Evolutionary conservation across 2,329 filamentous ascomycete species (phyloP).

Genomic region (Ophiostoma montium): DNA sequence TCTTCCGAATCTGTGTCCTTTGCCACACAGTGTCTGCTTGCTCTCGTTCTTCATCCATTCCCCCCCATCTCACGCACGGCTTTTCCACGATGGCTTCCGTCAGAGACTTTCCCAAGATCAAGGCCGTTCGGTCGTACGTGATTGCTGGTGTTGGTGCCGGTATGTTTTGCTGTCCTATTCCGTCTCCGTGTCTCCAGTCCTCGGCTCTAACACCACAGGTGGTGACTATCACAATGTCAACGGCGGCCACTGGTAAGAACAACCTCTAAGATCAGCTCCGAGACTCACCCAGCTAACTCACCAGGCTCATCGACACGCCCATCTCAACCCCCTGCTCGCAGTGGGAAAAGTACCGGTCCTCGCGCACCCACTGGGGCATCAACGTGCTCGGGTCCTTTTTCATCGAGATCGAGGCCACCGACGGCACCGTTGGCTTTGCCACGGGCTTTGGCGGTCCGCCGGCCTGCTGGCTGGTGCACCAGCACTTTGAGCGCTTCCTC

Average conservation of each 20-base stretch:
- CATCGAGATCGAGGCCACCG: slow-evolving; percentile 73
- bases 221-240: slow-evolving; percentile 91
- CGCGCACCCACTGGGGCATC: slow-evolving; percentile 86
- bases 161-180: slow-evolving; percentile 21
- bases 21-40: too few relatives aligned
- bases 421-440: slow-evolving; percentile 87
- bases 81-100: slow-evolving; percentile 30
- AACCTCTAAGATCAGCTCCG: not conserved
- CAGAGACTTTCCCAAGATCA: slow-evolving; percentile 57
- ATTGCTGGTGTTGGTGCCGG: slow-evolving; percentile 46
- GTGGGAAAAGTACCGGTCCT: slow-evolving; percentile 78
- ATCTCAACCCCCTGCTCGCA: slow-evolving; percentile 87
- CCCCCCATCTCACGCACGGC: not conserved
- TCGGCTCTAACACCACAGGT: slow-evolving; percentile 33
- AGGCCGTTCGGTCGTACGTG: slow-evolving; percentile 58
- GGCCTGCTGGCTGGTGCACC: slow-evolving; percentile 83
- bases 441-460: slow-evolving; percentile 90
- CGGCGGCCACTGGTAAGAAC: slow-evolving; percentile 49
- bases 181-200: too few relatives aligned
- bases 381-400: slow-evolving; percentile 89
- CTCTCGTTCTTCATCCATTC: too few relatives aligned
- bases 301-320: slow-evolving; percentile 79
- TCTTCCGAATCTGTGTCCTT: not conserved
- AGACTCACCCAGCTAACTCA: slow-evolving; percentile 10
- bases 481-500: slow-evolving; percentile 87